phyloP scores from a whole-genome alignment of 352 stramenopile genomes.

The Blastocystis sp. region DNA sequence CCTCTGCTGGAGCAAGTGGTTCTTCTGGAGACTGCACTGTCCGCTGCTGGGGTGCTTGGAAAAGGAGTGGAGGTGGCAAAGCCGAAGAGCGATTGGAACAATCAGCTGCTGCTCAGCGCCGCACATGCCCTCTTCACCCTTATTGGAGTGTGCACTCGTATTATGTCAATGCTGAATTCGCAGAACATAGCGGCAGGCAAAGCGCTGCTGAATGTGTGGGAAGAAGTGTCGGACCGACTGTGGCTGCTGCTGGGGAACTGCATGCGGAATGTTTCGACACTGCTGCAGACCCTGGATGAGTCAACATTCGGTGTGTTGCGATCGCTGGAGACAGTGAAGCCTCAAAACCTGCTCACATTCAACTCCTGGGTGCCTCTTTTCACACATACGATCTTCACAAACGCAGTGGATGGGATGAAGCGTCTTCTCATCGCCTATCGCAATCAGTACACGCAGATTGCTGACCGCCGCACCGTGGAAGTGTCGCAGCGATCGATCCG shows the following conservation, averaged over 20 bases:
- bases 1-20: neutral
- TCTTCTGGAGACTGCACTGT: neutral
- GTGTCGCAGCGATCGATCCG: neutral
- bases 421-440: neutral
- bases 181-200: neutral
- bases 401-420: constrained; percentile 34
- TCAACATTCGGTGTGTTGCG: neutral
- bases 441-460: neutral
- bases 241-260: constrained; percentile 1
- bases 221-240: neutral
- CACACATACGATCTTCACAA: neutral
- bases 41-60: neutral
- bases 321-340: constrained; percentile 2
- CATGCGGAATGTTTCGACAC: neutral
- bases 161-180: neutral
- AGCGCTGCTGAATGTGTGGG: neutral
- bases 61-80: neutral
- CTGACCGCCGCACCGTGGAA: neutral
- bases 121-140: neutral
- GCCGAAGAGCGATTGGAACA: constrained; percentile 54
- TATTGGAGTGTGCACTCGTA: constrained; percentile 31
- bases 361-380: constrained; percentile 10
- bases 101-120: constrained; percentile 35
- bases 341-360: constrained; percentile 28
- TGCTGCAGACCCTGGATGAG: constrained; percentile 22